Evolutionary conservation across 257 asterid genomes (phyloP).

Genomic region (Orobanche coerulescens): DNA sequence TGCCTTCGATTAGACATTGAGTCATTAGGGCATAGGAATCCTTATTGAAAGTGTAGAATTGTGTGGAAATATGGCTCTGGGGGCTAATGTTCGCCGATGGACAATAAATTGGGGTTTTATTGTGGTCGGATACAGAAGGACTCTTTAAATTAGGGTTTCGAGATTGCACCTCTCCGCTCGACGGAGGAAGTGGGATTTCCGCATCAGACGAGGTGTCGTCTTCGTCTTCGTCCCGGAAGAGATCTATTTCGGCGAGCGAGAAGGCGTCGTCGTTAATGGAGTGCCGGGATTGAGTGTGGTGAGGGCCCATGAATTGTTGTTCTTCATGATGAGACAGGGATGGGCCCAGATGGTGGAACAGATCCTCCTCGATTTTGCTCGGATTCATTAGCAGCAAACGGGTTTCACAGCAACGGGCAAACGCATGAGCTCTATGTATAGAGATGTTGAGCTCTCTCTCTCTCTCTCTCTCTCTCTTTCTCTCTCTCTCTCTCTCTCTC

Average conservation of each 20-base stretch:
- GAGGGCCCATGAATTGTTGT: constrained; percentile 44
- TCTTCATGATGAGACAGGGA: constrained; percentile 32
- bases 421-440: not conserved
- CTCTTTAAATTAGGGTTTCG: constrained; percentile 50
- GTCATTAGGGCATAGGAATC: constrained; percentile 77
- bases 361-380: constrained; percentile 65
- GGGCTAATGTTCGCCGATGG: constrained; percentile 45
- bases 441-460: no score
- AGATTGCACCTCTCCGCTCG: constrained; percentile 25
- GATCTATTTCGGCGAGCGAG: constrained; percentile 53
- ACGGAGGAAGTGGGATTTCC: constrained; percentile 37
- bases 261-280: constrained; percentile 57
- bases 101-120: constrained; percentile 20
- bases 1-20: constrained; percentile 58
- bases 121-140: constrained; percentile 15
- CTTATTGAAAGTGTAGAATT: constrained; percentile 85
- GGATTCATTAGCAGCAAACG: constrained; percentile 41
- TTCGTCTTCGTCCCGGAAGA: constrained; percentile 75
- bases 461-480: no score
- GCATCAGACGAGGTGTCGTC: constrained; percentile 78
- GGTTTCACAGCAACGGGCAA: no score
- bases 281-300: constrained; percentile 37
- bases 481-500: no score
- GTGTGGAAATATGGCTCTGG: constrained; percentile 80
- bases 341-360: constrained; percentile 45